A percentile compares a stretch with the other conserved stretches of the same genome.
These are phyloP conservation scores for Halteria grandinella DNA, from an alignment of 73 alveolate species.

Conservation along the genomic window DNA sequence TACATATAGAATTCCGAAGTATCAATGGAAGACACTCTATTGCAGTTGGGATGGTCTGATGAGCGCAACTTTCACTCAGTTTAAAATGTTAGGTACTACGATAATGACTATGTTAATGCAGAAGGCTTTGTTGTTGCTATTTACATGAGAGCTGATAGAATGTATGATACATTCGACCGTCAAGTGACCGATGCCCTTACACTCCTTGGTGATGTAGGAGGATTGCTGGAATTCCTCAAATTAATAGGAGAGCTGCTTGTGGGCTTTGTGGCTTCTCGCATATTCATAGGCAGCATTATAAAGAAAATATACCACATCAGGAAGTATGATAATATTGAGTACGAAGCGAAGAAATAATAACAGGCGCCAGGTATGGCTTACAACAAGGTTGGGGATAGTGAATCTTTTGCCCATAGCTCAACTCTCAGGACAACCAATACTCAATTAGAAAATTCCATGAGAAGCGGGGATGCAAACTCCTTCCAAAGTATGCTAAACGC, in stretches of 20 bases:
- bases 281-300: background rate
- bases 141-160: slow-evolving; percentile 3
- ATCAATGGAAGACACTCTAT: slow-evolving; percentile 1
- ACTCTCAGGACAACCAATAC: background rate
- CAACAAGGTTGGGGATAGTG: background rate
- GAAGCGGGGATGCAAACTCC: background rate
- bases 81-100: background rate
- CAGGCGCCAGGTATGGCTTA: background rate
- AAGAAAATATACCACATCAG: background rate
- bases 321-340: no score
- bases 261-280: slow-evolving; percentile 8
- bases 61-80: background rate
- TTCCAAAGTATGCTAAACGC: background rate
- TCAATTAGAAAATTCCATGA: background rate
- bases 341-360: no score
- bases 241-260: slow-evolving; percentile 2
- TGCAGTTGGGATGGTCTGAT: background rate
- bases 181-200: background rate
- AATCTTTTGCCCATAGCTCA: background rate
- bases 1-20: slow-evolving; percentile 8
- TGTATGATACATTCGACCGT: background rate
- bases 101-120: slow-evolving; percentile 2
- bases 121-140: slow-evolving; percentile 11
- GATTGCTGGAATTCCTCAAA: background rate
- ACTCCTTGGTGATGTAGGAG: slow-evolving; percentile 30